phyloP scores from a whole-genome alignment of 148 eudicot species.

The Fallopia convolvulus region DNA sequence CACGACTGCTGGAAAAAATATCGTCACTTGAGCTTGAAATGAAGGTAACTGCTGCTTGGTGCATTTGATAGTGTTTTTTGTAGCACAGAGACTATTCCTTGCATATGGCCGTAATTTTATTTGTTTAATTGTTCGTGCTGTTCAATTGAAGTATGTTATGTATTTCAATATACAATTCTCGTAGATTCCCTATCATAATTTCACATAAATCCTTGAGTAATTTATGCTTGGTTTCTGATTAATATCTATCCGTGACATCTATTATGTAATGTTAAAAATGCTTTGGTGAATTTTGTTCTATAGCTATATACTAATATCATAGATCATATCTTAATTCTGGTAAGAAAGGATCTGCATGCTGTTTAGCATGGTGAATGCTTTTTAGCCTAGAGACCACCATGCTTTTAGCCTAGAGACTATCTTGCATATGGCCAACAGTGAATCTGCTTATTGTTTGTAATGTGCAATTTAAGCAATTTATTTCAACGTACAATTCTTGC shows the following conservation, averaged over 20 bases:
- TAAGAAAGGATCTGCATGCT: not conserved
- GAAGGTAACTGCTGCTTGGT: constrained; percentile 38
- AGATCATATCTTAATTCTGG: not conserved
- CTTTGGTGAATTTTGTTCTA: not conserved
- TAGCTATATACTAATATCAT: not conserved
- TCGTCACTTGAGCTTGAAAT: constrained; percentile 66
- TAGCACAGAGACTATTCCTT: not conserved
- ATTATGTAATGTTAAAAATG: not conserved
- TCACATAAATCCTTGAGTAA: not conserved
- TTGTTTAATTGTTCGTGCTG: not conserved
- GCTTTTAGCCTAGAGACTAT: not conserved
- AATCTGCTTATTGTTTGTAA: not conserved
- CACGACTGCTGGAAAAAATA: constrained; percentile 52
- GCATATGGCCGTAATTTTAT: not conserved
- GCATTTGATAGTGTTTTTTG: not conserved
- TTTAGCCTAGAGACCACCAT: not conserved
- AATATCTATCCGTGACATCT: not conserved
- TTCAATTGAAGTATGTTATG: not conserved
- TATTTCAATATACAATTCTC: not conserved
- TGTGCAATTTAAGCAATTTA: not conserved
- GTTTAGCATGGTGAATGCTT: not conserved
- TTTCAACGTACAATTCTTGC: not conserved
- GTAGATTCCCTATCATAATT: too few relatives aligned
- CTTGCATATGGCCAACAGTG: not conserved
- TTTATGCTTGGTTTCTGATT: not conserved